Evolutionary conservation across 192 early-diverging fungal genomes (phyloP).

Genomic region (Linnemannia zychae): DNA sequence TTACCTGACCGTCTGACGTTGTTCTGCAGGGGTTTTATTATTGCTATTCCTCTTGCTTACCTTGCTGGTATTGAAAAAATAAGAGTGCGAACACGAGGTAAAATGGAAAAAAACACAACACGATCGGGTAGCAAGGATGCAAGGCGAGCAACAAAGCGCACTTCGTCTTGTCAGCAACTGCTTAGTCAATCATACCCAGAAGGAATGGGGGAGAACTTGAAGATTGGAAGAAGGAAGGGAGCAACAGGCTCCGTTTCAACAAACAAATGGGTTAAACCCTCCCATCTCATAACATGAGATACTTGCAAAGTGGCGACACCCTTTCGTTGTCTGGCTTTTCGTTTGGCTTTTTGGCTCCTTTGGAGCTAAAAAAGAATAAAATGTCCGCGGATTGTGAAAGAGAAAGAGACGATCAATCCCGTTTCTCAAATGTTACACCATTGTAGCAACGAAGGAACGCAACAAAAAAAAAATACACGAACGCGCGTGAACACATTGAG

Average conservation of each 20-base stretch:
- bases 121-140: not conserved
- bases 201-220: not conserved
- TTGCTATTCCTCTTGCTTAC: not conserved
- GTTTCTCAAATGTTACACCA: not conserved
- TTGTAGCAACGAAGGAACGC: not conserved
- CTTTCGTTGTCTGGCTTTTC: no score
- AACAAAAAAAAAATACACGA: not conserved
- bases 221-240: no score
- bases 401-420: not conserved
- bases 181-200: conserved; percentile 6
- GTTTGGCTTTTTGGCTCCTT: no score
- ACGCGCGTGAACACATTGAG: not conserved
- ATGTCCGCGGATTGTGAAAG: not conserved
- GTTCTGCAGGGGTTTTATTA: not conserved
- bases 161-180: not conserved
- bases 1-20: not conserved
- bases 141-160: not conserved
- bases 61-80: not conserved
- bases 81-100: not conserved
- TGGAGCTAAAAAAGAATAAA: not conserved
- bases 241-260: not conserved
- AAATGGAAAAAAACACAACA: not conserved
- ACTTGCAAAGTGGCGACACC: not conserved
- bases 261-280: no score
- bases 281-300: not conserved